phyloP scores from a whole-genome alignment of 768 basidiomycete genomes.

The Leccinum pellstonianum region DNA sequence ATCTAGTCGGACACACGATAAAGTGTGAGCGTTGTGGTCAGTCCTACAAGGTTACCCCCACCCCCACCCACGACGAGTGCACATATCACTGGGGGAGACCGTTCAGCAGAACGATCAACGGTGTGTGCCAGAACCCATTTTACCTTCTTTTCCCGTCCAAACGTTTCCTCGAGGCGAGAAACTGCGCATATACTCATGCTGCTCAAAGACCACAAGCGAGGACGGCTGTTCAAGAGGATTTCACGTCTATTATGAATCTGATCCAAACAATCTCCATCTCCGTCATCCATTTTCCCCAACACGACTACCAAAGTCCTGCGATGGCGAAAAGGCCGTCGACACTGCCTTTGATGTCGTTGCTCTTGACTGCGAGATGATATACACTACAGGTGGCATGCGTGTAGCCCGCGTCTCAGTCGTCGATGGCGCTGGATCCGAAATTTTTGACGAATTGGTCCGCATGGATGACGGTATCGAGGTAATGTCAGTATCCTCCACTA shows the following conservation, averaged over 20 bases:
- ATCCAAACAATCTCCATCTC: conserved; percentile 61
- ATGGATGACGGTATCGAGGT: conserved; percentile 81
- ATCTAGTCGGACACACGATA: conserved; percentile 55
- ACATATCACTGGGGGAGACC: conserved; percentile 81
- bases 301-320: conserved; percentile 17
- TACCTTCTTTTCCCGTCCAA: neutral
- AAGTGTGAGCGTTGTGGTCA: conserved; percentile 81
- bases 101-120: conserved; percentile 59
- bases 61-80: conserved; percentile 62
- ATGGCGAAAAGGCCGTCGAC: conserved; percentile 19
- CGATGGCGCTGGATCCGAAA: conserved; percentile 65
- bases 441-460: conserved; percentile 80
- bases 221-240: conserved; percentile 74
- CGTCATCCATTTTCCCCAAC: conserved; percentile 71
- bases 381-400: conserved; percentile 89
- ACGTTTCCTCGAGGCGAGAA: conserved; percentile 53
- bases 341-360: conserved; percentile 74
- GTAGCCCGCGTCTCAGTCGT: conserved; percentile 90
- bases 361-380: conserved; percentile 96
- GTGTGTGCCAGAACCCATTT: conserved; percentile 37
- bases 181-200: conserved; percentile 74
- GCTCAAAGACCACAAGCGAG: conserved; percentile 57
- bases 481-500: conserved; percentile 49
- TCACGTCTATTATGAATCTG: conserved; percentile 88
- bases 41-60: conserved; percentile 64